Evolutionary conservation across 768 basidiomycete genomes (phyloP).

Genomic region (Mycena filopes): DNA sequence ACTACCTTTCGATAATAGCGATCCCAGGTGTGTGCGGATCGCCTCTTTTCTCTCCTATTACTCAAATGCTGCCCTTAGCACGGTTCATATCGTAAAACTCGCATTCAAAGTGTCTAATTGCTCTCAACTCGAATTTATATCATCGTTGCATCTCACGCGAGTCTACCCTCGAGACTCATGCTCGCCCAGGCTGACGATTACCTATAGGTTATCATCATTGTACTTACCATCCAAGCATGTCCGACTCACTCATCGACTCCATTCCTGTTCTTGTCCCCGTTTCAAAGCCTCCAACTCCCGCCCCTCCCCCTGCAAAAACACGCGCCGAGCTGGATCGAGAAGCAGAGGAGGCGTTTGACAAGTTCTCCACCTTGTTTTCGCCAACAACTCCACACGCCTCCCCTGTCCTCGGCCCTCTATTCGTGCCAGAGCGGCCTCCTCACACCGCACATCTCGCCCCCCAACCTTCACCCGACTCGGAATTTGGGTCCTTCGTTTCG

Average conservation of each 20-base stretch:
- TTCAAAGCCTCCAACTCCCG: constrained; percentile 6
- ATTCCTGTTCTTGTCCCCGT: constrained; percentile 30
- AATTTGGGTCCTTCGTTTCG: constrained; percentile 72
- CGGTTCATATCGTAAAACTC: constrained; percentile 1
- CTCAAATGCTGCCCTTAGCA: neutral
- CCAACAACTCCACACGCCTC: constrained; percentile 52
- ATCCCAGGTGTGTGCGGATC: constrained; percentile 6
- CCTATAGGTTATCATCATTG: constrained; percentile 19
- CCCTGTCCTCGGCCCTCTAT: constrained; percentile 36
- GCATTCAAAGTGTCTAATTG: constrained; percentile 1
- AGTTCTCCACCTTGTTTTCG: constrained; percentile 55
- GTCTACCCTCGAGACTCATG: neutral
- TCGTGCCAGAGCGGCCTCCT: constrained; percentile 13
- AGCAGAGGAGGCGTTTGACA: constrained; percentile 46
- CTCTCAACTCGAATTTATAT: constrained; percentile 13
- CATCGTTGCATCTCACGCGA: constrained; percentile 22
- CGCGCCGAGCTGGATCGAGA: constrained; percentile 24
- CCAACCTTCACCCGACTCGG: constrained; percentile 51
- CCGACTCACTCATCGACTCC: constrained; percentile 26
- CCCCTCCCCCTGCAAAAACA: constrained; percentile 21
- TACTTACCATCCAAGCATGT: constrained; percentile 30
- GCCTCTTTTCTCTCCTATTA: neutral
- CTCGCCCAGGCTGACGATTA: neutral
- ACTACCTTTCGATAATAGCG: neutral
- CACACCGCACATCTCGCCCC: constrained; percentile 28